Base-by-base conservation (phyloP, 306 rosid species). In the Alnus rubra region DNA sequence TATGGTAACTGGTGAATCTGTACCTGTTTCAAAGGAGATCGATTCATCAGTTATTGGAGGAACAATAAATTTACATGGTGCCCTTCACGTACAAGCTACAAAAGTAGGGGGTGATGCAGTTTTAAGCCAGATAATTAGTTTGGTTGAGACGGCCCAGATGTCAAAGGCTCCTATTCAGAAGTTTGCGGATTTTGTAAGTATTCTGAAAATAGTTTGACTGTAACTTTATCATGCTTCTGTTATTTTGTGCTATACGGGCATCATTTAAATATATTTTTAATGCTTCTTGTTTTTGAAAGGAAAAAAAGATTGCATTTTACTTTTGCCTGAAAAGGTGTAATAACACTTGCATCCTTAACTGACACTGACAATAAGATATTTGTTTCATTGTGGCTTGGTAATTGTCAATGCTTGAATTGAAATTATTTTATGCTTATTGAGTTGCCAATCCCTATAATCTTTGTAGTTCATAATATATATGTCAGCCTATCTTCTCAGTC, bases 141-240 rank as follows among this genome's bases (percentile, higher is more conserved):
- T 96, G 89, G 99, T 96, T 59, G 99, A 96, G 93, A 88, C 93
- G 31, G 99, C 99, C 33, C 99, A 96, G 83, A 96, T 96, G 99
- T 91, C 98, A 64, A 96, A 96, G 84, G 99, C 99, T 69, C 99
- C 98, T 44, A 96, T 96, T 82, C 99, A 96, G 91, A 96, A 96
- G 85, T 96, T 96, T 87, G 99, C 99, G 67, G 99, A 96, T 81
- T 96, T 89, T 87, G 99, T 96, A 88, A 93, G 99, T 84, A 75
- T 81, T 74, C 10, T 82, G 80, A 69, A 60, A 2, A 10, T 78
- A 72, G 75, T 51, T 69, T 81, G 62, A 49, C 76, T 55, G 77
- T 71, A 39, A 75, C 56, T 49, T 16, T 69, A 33, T 76, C 60
- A 67, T 80, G 60, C 30, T 69, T 52, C 52, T 52, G 16, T 72